Percentiles rank a stretch among this genome's conserved stretches.
Evolutionary conservation across 129 eudicot species (phyloP).

Genomic region (Flaveria sonorensis): DNA sequence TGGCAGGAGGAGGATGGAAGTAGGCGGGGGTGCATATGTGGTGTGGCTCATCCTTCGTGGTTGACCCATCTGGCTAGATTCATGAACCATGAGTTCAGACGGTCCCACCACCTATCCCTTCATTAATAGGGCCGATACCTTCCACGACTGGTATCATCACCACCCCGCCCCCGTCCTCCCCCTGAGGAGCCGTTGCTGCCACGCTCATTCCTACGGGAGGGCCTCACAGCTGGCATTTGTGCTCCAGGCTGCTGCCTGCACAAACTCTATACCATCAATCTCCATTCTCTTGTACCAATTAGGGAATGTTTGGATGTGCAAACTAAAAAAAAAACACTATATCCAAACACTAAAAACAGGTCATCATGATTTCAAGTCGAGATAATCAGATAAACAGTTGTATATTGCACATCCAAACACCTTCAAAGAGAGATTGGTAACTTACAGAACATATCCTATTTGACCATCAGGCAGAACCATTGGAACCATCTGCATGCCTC

Average conservation of each 20-base stretch:
- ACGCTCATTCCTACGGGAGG: constrained; percentile 74
- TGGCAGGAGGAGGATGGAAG: not conserved
- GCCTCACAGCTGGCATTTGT: constrained; percentile 63
- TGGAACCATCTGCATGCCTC: constrained; percentile 99
- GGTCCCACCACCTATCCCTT: constrained; percentile 19
- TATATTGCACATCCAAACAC: not conserved
- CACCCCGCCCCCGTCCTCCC: constrained; percentile 51
- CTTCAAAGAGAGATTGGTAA: constrained; percentile 15
- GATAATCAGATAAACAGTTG: not conserved
- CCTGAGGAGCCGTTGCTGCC: constrained; percentile 57
- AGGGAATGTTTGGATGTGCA: not conserved
- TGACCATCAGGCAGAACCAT: constrained; percentile 99
- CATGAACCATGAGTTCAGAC: constrained; percentile 24
- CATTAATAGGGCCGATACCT: constrained; percentile 75
- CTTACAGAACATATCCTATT: constrained; percentile 99
- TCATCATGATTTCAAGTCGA: not conserved
- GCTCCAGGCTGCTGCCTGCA: constrained; percentile 90
- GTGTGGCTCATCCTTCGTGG: constrained; percentile 24
- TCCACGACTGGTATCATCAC: constrained; percentile 55
- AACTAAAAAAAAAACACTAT: not conserved
- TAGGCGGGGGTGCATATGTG: not conserved
- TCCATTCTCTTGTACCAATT: not conserved
- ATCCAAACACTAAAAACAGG: too few species aligned
- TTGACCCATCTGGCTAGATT: constrained; percentile 10
- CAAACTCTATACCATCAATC: constrained; percentile 18